Base-by-base conservation (phyloP, 202 grass and related monocot genomes). In the Schoenoplectus tabernaemontani region DNA sequence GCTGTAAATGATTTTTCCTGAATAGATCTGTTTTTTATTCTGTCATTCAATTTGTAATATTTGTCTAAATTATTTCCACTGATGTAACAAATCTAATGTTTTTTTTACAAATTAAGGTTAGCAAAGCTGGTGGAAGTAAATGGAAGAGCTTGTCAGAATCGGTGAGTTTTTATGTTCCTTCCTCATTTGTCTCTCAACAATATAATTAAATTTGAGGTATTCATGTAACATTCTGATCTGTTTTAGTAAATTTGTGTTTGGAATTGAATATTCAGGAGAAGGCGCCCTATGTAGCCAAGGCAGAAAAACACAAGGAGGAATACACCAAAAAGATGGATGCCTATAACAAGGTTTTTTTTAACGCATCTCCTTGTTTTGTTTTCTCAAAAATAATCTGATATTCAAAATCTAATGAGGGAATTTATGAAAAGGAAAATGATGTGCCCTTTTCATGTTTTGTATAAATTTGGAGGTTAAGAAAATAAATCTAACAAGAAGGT, bases 121-220 rank as follows among this genome's bases (percentile, higher is more conserved):
- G 86, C 44, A 97, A 97, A 87, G 94, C 94, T 0, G 94, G 87
- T 13, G 94, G 94, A 43, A 89, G 85, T 85, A 94, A 85, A 87
- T 97, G 94, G 94, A 92, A 93, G 79, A 65, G 82, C 12, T 58
- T 97, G 91, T 88, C 91, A 0, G 89, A 87, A 1, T 73, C 90
- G 82, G 94, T 97, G 81, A 86, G 86, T 81, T 44, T 32, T 80
- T 36, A n/a, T 16, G n/a, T 24, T 54, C 7, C 2, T 74, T 74
- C 8, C 20, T 69, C 16, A 19, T 53, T 33, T 34, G 44, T 34
- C 1, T 12, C 15, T n/a, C n/a, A n/a, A n/a, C n/a, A n/a, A n/a
- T n/a, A n/a, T n/a, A n/a, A n/a, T n/a, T n/a, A 58, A 82, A 48
- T 76, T 64, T 74, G 65, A 23, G 34, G 32, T 68, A 59, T 34